These are phyloP conservation scores for Eimeria maxima DNA, from an alignment of 169 alveolate genomes.

Conservation along the genomic window DNA sequence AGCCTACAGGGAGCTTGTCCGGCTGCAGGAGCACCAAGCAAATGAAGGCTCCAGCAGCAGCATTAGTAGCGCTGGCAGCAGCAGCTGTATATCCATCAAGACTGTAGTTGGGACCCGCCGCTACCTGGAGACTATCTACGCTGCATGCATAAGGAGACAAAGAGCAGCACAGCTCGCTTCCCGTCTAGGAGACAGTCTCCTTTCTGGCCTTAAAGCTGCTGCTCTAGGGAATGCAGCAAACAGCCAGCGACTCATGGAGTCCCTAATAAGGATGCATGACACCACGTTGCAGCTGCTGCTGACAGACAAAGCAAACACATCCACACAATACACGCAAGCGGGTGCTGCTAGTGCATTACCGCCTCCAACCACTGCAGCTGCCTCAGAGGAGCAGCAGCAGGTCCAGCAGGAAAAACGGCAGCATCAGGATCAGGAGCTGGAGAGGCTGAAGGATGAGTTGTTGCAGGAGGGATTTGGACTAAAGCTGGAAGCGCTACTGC, in stretches of 20 bases:
- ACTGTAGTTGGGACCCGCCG: neutral
- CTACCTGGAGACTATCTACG: neutral
- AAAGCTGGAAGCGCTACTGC: neutral
- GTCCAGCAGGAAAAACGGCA: neutral
- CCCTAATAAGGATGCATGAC: neutral
- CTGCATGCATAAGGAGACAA: neutral
- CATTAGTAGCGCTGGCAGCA: neutral
- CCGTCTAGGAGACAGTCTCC: neutral
- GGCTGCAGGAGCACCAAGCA: neutral
- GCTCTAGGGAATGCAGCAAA: neutral
- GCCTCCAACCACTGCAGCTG: neutral
- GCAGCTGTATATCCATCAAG: neutral
- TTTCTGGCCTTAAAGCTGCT: neutral
- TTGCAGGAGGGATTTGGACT: neutral
- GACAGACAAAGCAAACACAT: neutral
- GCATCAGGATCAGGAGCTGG: neutral
- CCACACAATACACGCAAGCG: neutral
- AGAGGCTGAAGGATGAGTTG: neutral
- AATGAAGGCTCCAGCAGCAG: slow-evolving; percentile 1
- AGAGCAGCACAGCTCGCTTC: neutral
- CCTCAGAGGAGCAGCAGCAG: neutral
- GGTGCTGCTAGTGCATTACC: neutral
- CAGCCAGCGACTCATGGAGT: neutral
- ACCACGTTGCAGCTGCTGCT: neutral
- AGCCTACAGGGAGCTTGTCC: neutral